Conservation (phyloP, 129 eudicot species). For the Artemisia argyi region DNA sequence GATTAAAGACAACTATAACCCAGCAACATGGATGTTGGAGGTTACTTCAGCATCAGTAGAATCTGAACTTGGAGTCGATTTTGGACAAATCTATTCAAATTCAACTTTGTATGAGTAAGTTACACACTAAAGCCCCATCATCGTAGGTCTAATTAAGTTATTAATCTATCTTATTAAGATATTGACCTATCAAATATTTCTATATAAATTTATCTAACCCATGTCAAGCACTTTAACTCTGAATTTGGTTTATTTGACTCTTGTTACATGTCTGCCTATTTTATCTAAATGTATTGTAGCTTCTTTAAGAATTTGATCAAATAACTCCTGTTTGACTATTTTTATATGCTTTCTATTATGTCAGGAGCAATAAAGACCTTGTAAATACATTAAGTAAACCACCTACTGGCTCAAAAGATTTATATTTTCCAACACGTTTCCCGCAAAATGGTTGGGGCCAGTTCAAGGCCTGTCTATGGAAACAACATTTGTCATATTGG, state of each 20-base stretch:
- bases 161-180: too few relatives aligned
- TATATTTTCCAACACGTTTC: slow-evolving; percentile 36
- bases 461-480: slow-evolving; percentile 43
- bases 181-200: too few relatives aligned
- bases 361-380: slow-evolving; percentile 36
- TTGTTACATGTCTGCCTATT: not conserved
- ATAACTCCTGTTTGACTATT: not conserved
- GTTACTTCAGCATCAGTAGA: slow-evolving; percentile 61
- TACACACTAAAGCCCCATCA: not conserved
- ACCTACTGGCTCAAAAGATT: slow-evolving; percentile 34
- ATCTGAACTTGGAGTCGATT: slow-evolving; percentile 57
- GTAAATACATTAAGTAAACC: slow-evolving; percentile 31
- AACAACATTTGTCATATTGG: slow-evolving; percentile 44
- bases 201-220: too few relatives aligned
- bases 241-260: not conserved
- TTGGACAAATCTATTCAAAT: slow-evolving; percentile 46
- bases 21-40: slow-evolving; percentile 73
- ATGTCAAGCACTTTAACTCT: too few relatives aligned
- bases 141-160: too few relatives aligned
- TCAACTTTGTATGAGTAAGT: slow-evolving; percentile 45
- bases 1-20: slow-evolving; percentile 55
- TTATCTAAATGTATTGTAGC: too few relatives aligned
- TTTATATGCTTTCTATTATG: not conserved
- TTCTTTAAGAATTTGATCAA: too few relatives aligned
- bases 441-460: slow-evolving; percentile 39